A percentile compares a stretch with the other conserved stretches of the same genome.
These are phyloP conservation scores for Begonia peltatifolia DNA, from an alignment of 306 rosid species.

Conservation along the genomic window DNA sequence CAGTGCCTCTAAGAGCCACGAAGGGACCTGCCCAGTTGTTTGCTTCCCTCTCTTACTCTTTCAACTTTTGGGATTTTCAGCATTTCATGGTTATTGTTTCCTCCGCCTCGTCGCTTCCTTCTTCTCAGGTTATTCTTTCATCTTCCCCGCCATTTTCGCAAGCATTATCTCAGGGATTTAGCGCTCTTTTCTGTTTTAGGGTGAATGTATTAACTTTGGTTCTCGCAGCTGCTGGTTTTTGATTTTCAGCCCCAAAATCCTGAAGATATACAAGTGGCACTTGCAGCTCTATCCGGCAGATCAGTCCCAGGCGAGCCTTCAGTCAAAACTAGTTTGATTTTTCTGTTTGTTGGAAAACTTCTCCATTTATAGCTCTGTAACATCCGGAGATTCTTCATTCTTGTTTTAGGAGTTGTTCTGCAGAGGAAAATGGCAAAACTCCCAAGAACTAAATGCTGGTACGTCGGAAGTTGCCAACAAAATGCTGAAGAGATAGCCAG, in stretches of 20 bases:
- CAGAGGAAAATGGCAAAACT: slow-evolving; percentile 41
- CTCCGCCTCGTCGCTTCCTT: slow-evolving; percentile 28
- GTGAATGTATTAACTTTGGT: neutral
- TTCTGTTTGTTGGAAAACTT: neutral
- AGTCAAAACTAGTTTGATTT: neutral
- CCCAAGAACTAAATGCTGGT: slow-evolving; percentile 72
- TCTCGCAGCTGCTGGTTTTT: slow-evolving; percentile 58
- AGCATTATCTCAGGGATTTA: neutral
- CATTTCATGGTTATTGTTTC: slow-evolving; percentile 79
- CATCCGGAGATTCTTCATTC: too few species aligned
- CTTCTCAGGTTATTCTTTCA: slow-evolving; percentile 35
- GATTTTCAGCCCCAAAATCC: slow-evolving; percentile 98
- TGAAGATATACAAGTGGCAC: slow-evolving; percentile 55
- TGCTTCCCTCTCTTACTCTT: slow-evolving; percentile 55
- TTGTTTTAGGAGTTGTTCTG: slow-evolving; percentile 46
- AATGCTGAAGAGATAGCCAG: slow-evolving; percentile 34
- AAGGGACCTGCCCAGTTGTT: slow-evolving; percentile 80
- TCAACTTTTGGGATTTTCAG: slow-evolving; percentile 69
- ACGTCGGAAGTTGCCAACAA: slow-evolving; percentile 47
- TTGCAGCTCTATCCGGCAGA: slow-evolving; percentile 60
- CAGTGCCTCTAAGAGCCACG: slow-evolving; percentile 70
- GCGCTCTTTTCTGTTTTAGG: neutral
- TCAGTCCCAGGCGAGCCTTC: slow-evolving; percentile 41
- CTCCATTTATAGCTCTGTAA: too few species aligned
- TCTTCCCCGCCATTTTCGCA: slow-evolving; percentile 4